Conservation (phyloP, 208 protist genomes). For the Endotrypanum monterogeii region DNA sequence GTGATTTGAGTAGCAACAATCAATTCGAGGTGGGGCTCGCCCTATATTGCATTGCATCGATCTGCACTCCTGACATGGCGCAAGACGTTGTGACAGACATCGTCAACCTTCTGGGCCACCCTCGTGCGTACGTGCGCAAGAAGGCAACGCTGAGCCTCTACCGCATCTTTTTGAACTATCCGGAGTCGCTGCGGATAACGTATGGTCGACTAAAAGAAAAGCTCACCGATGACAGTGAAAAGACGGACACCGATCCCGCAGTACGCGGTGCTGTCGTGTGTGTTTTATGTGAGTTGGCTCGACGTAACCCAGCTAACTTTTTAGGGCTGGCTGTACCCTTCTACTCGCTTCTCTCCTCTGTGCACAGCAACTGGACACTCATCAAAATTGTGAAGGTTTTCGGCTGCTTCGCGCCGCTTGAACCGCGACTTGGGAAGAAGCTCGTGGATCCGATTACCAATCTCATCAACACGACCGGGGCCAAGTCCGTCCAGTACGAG, state of each 20-base stretch:
- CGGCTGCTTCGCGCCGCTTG: conserved; percentile 94
- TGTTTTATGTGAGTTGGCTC: conserved; percentile 98
- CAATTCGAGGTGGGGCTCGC: conserved; percentile 96
- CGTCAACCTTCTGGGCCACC: conserved; percentile 90
- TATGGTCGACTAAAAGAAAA: conserved; percentile 97
- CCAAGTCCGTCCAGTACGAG: conserved; percentile 97
- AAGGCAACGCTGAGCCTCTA: conserved; percentile 96
- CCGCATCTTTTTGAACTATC: conserved; percentile 98
- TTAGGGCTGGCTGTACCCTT: conserved; percentile 96
- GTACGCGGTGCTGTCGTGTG: conserved; percentile 96
- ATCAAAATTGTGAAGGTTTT: conserved; percentile 99
- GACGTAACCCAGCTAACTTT: conserved; percentile 98
- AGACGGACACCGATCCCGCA: conserved; percentile 79
- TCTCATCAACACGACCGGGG: conserved; percentile 95
- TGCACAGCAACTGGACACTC: conserved; percentile 98
- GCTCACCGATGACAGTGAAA: conserved; percentile 92
- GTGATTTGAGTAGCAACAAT: conserved; percentile 94
- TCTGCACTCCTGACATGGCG: conserved; percentile 97
- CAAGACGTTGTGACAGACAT: conserved; percentile 96
- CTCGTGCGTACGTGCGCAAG: conserved; percentile 95
- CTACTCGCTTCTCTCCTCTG: conserved; percentile 94
- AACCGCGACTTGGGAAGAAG: conserved; percentile 98
- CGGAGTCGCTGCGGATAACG: conserved; percentile 95
- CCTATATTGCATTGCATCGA: conserved; percentile 95
- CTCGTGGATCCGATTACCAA: conserved; percentile 97